phyloP scores from a whole-genome alignment of 768 basidiomycete genomes.

The Boletellus ananas region DNA sequence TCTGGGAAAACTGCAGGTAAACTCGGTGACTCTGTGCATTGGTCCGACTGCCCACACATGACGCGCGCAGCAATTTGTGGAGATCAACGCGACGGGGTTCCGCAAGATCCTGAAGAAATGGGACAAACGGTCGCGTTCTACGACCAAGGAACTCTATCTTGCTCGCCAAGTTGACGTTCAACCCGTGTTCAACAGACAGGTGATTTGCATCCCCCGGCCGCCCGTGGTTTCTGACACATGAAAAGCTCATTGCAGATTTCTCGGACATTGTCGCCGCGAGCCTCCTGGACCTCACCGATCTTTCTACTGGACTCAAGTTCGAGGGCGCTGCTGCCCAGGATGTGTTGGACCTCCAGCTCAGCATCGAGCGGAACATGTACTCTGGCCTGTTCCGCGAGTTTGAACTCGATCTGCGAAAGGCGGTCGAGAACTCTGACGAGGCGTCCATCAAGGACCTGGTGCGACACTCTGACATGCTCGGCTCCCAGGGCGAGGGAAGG shows the following conservation, averaged over 20 bases:
- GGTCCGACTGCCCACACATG: slow-evolving; percentile 12
- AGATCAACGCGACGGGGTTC: slow-evolving; percentile 95
- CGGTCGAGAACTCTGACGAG: slow-evolving; percentile 59
- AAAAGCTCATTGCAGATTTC: slow-evolving; percentile 88
- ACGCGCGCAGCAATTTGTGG: slow-evolving; percentile 79
- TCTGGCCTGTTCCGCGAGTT: slow-evolving; percentile 82
- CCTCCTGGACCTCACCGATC: slow-evolving; percentile 73
- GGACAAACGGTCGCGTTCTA: slow-evolving; percentile 93
- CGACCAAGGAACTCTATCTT: slow-evolving; percentile 95
- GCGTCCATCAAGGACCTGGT: slow-evolving; percentile 66
- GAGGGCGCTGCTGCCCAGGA: slow-evolving; percentile 78
- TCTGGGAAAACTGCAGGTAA: slow-evolving; percentile 90
- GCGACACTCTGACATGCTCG: slow-evolving; percentile 62
- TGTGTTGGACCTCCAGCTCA: slow-evolving; percentile 68
- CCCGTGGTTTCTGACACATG: slow-evolving; percentile 8
- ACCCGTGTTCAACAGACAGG: slow-evolving; percentile 94
- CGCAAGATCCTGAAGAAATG: slow-evolving; percentile 98
- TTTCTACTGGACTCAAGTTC: slow-evolving; percentile 70
- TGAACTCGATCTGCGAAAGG: slow-evolving; percentile 80
- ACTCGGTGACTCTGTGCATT: slow-evolving; percentile 9
- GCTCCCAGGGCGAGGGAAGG: slow-evolving; percentile 55
- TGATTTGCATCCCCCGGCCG: slow-evolving; percentile 30
- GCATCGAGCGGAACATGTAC: slow-evolving; percentile 55
- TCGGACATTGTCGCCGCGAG: slow-evolving; percentile 88
- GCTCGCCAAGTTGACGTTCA: slow-evolving; percentile 98